Evolutionary conservation across 768 basidiomycete genomes (phyloP).

Genomic region (Hygrocybe coccinea): DNA sequence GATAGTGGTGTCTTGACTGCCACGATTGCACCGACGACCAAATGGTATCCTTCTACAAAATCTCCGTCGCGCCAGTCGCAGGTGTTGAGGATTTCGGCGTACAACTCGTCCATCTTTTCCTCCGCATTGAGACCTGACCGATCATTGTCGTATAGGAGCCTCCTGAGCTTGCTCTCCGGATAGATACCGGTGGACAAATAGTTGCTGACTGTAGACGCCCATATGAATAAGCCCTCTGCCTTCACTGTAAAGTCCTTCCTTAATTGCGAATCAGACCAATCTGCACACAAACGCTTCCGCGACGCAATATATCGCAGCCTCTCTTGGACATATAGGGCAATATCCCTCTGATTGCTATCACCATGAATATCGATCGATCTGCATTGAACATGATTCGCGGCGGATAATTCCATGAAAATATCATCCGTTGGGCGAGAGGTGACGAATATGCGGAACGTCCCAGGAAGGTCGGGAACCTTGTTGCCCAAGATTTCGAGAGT

Average conservation of each 20-base stretch:
- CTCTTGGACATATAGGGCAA: conserved; percentile 11
- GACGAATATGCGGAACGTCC: conserved; percentile 17
- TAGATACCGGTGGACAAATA: conserved; percentile 5
- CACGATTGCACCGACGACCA: conserved; percentile 3
- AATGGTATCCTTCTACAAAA: conserved; percentile 1
- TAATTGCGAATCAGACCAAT: background rate
- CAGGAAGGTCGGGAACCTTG: conserved; percentile 16
- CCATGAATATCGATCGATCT: conserved; percentile 12
- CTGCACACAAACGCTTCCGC: background rate
- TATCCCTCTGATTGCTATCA: conserved; percentile 13
- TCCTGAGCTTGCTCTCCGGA: background rate
- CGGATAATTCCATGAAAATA: conserved; percentile 7
- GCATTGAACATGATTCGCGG: conserved; percentile 1
- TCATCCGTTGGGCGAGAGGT: conserved; percentile 15
- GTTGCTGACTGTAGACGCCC: conserved; percentile 16
- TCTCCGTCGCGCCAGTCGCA: conserved; percentile 2
- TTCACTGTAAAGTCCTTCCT: background rate
- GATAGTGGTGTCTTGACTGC: conserved; percentile 7
- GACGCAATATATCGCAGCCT: conserved; percentile 12
- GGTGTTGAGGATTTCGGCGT: background rate
- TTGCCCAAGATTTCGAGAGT: conserved; percentile 13
- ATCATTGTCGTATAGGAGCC: background rate
- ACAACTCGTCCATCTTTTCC: conserved; percentile 7
- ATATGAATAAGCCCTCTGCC: conserved; percentile 22
- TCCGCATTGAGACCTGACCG: background rate